phyloP scores from a whole-genome alignment of 148 eudicot species.

The Cornus suecica region DNA sequence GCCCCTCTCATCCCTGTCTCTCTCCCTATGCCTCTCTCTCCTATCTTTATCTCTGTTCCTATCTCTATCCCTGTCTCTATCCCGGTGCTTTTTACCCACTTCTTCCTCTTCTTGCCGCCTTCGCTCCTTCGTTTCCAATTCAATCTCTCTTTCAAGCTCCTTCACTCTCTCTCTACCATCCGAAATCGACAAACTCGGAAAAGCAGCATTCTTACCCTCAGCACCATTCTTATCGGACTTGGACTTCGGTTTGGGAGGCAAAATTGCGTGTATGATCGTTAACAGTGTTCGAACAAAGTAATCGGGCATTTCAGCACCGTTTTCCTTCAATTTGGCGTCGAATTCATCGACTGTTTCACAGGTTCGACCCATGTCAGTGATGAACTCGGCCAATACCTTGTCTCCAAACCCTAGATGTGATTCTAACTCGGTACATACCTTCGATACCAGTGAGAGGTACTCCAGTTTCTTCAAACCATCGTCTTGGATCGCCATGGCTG shows the following conservation, averaged over 20 bases:
- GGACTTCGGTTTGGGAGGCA: constrained; percentile 58
- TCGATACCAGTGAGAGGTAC: constrained; percentile 68
- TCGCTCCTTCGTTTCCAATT: constrained; percentile 25
- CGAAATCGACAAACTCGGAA: constrained; percentile 48
- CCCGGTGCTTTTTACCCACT: constrained; percentile 9
- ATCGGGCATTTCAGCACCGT: constrained; percentile 85
- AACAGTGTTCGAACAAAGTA: constrained; percentile 70
- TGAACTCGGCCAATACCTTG: constrained; percentile 74
- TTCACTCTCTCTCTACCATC: constrained; percentile 57
- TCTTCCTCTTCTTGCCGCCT: not conserved
- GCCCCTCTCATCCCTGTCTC: constrained; percentile 23
- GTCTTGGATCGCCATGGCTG: constrained; percentile 22
- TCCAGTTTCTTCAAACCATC: constrained; percentile 54
- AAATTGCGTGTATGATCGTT: constrained; percentile 78
- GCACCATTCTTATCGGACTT: constrained; percentile 14
- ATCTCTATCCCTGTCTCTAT: constrained; percentile 26
- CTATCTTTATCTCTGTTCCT: constrained; percentile 16
- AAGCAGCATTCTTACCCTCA: constrained; percentile 23
- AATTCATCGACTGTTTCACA: constrained; percentile 63
- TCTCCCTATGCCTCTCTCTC: constrained; percentile 16
- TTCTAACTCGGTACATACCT: constrained; percentile 81
- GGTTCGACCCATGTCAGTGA: constrained; percentile 53
- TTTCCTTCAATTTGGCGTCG: constrained; percentile 52
- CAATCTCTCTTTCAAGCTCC: constrained; percentile 48
- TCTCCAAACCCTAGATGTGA: constrained; percentile 67